Conservation (phyloP, 352 stramenopile species). For the Phytopythium montanum region DNA sequence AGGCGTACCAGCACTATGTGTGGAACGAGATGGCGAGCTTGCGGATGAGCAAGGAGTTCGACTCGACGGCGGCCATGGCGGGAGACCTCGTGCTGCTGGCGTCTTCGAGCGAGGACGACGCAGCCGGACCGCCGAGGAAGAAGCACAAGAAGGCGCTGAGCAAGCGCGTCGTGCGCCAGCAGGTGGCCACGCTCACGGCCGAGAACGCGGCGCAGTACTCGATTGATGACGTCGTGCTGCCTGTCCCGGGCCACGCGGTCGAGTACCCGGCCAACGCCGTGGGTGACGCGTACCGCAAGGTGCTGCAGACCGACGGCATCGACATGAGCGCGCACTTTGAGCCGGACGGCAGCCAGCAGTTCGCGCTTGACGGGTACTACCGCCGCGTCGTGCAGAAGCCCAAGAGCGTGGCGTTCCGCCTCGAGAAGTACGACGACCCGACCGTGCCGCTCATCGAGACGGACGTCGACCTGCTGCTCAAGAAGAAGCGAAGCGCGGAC, state of each 20-base stretch:
- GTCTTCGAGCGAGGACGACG: slow-evolving; percentile 11
- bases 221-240: slow-evolving; percentile 94
- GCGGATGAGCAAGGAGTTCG: slow-evolving; percentile 71
- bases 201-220: slow-evolving; percentile 84
- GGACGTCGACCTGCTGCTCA: slow-evolving; percentile 78
- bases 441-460: slow-evolving; percentile 89
- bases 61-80: slow-evolving; percentile 49
- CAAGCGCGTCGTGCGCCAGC: slow-evolving; percentile 11
- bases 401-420: slow-evolving; percentile 68
- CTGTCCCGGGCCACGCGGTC: slow-evolving; percentile 89
- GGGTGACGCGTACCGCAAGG: slow-evolving; percentile 40
- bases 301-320: slow-evolving; percentile 54
- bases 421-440: slow-evolving; percentile 88
- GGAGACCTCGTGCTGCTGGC: slow-evolving; percentile 88
- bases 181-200: slow-evolving; percentile 70
- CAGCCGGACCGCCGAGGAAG: slow-evolving; percentile 17
- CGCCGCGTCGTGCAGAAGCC: slow-evolving; percentile 89
- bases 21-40: slow-evolving; percentile 95
- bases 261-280: slow-evolving; percentile 80
- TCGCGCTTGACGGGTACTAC: slow-evolving; percentile 86
- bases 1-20: slow-evolving; percentile 92
- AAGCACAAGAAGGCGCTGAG: slow-evolving; percentile 33
- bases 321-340: slow-evolving; percentile 49
- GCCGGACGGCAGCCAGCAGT: slow-evolving; percentile 46
- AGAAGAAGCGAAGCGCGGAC: background rate